Percentiles rank a stretch among this genome's conserved stretches.
These are phyloP conservation scores for Arachis monticola DNA, from an alignment of 331 rosid genomes.

Conservation along the genomic window DNA sequence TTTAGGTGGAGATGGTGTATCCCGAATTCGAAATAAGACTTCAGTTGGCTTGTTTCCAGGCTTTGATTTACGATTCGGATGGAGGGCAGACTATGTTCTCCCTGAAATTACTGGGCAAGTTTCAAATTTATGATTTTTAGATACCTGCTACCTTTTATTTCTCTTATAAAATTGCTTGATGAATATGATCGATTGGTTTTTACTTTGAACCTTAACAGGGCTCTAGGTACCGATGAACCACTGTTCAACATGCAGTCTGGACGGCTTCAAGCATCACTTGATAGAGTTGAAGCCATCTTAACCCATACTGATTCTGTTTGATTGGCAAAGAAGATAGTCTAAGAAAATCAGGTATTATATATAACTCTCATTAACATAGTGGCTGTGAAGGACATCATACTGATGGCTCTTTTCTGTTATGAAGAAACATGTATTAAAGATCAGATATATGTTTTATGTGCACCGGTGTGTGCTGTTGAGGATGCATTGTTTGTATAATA, in stretches of 20 bases:
- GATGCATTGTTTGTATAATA: not conserved
- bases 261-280: constrained; percentile 81
- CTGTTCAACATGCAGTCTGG: constrained; percentile 92
- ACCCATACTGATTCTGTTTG: constrained; percentile 56
- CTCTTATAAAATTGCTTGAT: constrained; percentile 11
- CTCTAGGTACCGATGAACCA: constrained; percentile 83
- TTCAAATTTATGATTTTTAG: constrained; percentile 26
- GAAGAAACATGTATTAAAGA: not conserved
- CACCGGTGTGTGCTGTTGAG: constrained; percentile 3
- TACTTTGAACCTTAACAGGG: constrained; percentile 56
- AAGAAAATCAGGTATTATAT: constrained; percentile 44
- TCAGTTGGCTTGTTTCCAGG: constrained; percentile 83
- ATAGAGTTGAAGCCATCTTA: constrained; percentile 86
- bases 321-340: constrained; percentile 1
- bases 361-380: not conserved
- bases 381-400: not conserved
- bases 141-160: constrained; percentile 15
- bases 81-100: constrained; percentile 95
- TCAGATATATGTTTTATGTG: constrained; percentile 18
- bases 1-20: constrained; percentile 93
- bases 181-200: constrained; percentile 32
- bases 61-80: constrained; percentile 86
- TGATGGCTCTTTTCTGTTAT: no score
- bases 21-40: constrained; percentile 83
- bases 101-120: constrained; percentile 94